Base-by-base conservation (phyloP, 176 grass and related monocot species). In the Raddia guianensis region DNA sequence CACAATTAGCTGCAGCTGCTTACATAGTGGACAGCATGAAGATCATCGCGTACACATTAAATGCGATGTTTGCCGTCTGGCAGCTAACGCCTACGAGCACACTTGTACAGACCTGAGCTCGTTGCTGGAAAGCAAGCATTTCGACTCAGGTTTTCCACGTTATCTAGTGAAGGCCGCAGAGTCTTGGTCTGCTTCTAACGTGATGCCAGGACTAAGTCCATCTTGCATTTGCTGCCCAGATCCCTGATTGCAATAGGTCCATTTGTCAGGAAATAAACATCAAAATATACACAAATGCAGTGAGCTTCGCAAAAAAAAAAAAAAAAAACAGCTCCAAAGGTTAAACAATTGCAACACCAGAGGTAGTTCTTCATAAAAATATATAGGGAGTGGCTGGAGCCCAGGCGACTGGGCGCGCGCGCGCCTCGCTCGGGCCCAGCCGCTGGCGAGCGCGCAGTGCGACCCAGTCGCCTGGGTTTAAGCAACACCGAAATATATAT, bases 141-240 rank as follows among this genome's bases (percentile, higher is more conserved):
- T 18, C 35, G 64, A 55, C 75, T 60, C 71, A 77, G 51, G 51
- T 68, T 75, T 58, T 58, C 61, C 42, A 13, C 49, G 53, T 73
- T 82, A 78, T 73, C 81, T 61, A 81, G 73, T 82, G 48, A 77
- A 91, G 67, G 52, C 85, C n/a, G 53, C 81, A 46, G 83, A 65
- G 37, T 88, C 82, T 56, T 77, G 82, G 74, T 88, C 82, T 32
- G 84, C 77, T 21, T 91, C 85, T 77, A 82, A 73, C 1, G 89
- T 84, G 62, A 91, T 73, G 72, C 66, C 78, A 32, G 89, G 82
- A 20, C 89, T 87, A 68, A 84, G 81, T 32, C 61, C 89, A 40
- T 88, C 89, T 69, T 88, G 89, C 85, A 88, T 78, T 68, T 91
- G 86, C 74, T 84, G 85, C 73, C 44, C 82, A 49, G 72, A 71